phyloP scores from a whole-genome alignment of 805 yeast species.

The Saccharomycopsis fermentans region DNA sequence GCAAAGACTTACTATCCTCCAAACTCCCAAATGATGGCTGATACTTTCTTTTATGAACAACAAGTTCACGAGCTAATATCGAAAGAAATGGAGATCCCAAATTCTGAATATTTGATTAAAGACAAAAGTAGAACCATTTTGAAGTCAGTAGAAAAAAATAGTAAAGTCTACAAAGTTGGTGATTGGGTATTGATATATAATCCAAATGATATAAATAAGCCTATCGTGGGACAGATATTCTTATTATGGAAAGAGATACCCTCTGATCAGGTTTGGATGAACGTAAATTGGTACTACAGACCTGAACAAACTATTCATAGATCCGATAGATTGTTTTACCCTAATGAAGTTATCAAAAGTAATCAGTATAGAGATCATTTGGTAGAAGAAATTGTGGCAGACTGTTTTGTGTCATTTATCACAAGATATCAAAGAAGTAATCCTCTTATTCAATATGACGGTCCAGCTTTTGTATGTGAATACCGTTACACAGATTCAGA shows the following conservation, averaged over 20 bases:
- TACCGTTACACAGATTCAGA: conserved; percentile 87
- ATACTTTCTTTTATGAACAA: conserved; percentile 53
- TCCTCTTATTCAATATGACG: conserved; percentile 69
- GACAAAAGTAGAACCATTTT: conserved; percentile 62
- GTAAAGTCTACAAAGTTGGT: conserved; percentile 72
- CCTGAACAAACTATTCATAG: conserved; percentile 98
- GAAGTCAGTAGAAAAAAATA: conserved; percentile 62
- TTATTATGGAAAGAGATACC: conserved; percentile 75
- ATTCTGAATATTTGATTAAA: conserved; percentile 55
- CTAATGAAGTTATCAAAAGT: conserved; percentile 91
- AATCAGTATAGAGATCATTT: conserved; percentile 94
- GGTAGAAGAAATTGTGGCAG: conserved; percentile 81
- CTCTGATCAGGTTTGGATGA: conserved; percentile 78
- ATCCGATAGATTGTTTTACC: conserved; percentile 78
- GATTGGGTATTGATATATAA: conserved; percentile 89
- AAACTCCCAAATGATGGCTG: conserved; percentile 47
- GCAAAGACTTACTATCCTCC: conserved; percentile 56
- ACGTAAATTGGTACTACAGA: conserved; percentile 95
- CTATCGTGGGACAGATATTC: conserved; percentile 89
- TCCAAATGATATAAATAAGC: conserved; percentile 80
- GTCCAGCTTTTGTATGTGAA: conserved; percentile 89
- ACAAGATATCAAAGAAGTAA: conserved; percentile 94
- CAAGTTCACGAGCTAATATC: conserved; percentile 48
- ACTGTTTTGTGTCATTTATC: conserved; percentile 89
- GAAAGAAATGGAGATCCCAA: conserved; percentile 72